These are phyloP conservation scores for Sherardia arvensis DNA, from an alignment of 257 asterid species.

Conservation along the genomic window DNA sequence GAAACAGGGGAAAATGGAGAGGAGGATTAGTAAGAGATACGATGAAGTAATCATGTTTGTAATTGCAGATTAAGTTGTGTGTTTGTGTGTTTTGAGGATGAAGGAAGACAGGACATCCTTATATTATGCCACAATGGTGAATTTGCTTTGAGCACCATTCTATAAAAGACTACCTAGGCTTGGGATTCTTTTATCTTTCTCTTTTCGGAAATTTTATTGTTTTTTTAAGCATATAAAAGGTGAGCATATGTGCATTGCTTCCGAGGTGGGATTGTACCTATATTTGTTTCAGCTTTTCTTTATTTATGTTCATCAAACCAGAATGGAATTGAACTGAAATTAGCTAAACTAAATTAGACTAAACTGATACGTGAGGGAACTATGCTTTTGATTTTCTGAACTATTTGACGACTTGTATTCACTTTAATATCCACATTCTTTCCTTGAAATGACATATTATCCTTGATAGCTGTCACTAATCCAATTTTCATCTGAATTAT, in stretches of 20 bases:
- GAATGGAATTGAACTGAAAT: too few relatives aligned
- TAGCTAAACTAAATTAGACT: too few relatives aligned
- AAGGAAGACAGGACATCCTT: not conserved
- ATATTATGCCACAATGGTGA: not conserved
- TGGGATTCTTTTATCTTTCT: constrained; percentile 13
- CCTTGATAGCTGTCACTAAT: too few relatives aligned
- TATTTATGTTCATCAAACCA: too few relatives aligned
- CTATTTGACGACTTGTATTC: too few relatives aligned
- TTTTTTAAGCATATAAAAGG: constrained; percentile 14
- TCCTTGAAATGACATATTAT: too few relatives aligned
- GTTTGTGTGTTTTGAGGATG: not conserved
- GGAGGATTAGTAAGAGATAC: constrained; percentile 13
- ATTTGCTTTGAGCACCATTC: not conserved
- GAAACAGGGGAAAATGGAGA: constrained; percentile 29
- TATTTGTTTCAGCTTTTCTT: not conserved
- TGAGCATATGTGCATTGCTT: constrained; percentile 53
- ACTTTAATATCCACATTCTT: too few relatives aligned
- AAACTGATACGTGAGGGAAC: too few relatives aligned
- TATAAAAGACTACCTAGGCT: constrained; percentile 5
- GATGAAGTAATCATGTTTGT: constrained; percentile 27
- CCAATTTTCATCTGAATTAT: too few relatives aligned
- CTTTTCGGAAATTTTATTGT: constrained; percentile 11
- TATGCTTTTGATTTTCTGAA: too few relatives aligned
- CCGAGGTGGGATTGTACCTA: constrained; percentile 23
- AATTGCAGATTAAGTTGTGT: not conserved